A percentile compares a stretch with the other conserved stretches of the same genome.
phyloP scores from a whole-genome alignment of 1,284 basidiomycete species.

The Thecaphora frezii region DNA sequence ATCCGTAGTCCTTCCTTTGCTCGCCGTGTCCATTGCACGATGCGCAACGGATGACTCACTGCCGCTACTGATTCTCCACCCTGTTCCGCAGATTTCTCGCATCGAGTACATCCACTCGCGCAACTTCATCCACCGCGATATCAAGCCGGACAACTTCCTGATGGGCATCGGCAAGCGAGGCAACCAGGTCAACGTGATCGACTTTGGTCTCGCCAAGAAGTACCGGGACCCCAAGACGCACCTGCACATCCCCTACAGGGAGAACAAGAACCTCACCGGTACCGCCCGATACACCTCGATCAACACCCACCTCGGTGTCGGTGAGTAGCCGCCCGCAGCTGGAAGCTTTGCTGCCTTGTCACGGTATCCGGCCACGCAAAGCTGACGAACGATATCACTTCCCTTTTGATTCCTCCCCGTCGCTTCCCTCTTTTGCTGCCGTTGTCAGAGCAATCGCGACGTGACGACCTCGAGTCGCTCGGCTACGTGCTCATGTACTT shows the following conservation, averaged over 20 bases:
- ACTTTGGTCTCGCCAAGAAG: slow-evolving; percentile 99
- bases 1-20: too few relatives aligned
- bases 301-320: slow-evolving; percentile 96
- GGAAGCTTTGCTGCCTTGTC: too few relatives aligned
- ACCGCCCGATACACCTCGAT: slow-evolving; percentile 99
- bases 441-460: slow-evolving; percentile 56
- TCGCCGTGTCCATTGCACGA: too few relatives aligned
- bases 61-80: background rate
- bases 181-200: slow-evolving; percentile 99
- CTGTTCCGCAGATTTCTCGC: slow-evolving; percentile 77
- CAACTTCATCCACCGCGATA: slow-evolving; percentile 98
- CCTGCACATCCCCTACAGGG: slow-evolving; percentile 96
- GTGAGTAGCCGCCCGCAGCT: slow-evolving; percentile 62
- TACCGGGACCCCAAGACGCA: slow-evolving; percentile 99
- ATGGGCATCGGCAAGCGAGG: slow-evolving; percentile 99
- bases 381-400: too few relatives aligned
- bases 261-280: slow-evolving; percentile 99
- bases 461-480: slow-evolving; percentile 58
- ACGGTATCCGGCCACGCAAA: too few relatives aligned
- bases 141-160: slow-evolving; percentile 99
- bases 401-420: background rate
- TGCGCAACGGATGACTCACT: too few relatives aligned
- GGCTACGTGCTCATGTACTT: slow-evolving; percentile 60
- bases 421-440: background rate
- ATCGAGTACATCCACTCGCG: slow-evolving; percentile 99